Evolutionary conservation across 208 protist genomes (phyloP).

Genomic region (Crithidia expoeki): DNA sequence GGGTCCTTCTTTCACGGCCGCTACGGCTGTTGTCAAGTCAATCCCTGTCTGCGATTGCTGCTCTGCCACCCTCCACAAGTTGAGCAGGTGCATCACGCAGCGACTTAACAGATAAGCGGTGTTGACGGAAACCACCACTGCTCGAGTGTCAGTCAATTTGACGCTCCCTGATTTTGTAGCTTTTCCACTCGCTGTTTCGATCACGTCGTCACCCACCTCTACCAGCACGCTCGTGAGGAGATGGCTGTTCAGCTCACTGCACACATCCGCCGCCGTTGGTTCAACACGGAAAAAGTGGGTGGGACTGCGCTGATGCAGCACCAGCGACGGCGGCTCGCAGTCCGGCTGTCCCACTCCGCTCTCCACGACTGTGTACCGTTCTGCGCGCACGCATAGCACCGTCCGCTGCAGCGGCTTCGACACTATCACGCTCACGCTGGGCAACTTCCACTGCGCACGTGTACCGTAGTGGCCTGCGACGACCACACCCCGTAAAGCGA

Average conservation of each 20-base stretch:
- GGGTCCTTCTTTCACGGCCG: background rate
- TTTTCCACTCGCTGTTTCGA: background rate
- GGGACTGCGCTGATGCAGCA: background rate
- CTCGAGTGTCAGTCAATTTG: background rate
- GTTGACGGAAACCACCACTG: background rate
- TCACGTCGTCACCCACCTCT: slow-evolving; percentile 6
- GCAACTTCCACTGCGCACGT: slow-evolving; percentile 10
- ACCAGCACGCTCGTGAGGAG: slow-evolving; percentile 14
- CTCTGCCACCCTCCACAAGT: background rate
- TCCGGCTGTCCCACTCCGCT: background rate
- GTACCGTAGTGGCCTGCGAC: slow-evolving; percentile 6
- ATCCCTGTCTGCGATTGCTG: background rate
- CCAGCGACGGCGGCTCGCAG: background rate
- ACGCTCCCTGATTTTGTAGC: background rate
- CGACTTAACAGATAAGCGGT: slow-evolving; percentile 8
- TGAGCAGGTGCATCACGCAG: slow-evolving; percentile 4
- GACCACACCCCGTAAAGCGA: slow-evolving; percentile 5
- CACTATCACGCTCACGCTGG: background rate
- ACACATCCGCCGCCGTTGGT: slow-evolving; percentile 17
- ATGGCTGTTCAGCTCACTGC: slow-evolving; percentile 26
- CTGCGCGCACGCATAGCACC: slow-evolving; percentile 24
- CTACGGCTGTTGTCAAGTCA: background rate
- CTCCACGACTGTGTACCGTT: slow-evolving; percentile 4
- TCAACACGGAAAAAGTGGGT: slow-evolving; percentile 23
- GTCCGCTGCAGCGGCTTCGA: slow-evolving; percentile 23